Percentiles rank a stretch among this genome's conserved stretches.
Conservation (phyloP, 768 basidiomycete species). For the Hirschioporus abietinus region DNA sequence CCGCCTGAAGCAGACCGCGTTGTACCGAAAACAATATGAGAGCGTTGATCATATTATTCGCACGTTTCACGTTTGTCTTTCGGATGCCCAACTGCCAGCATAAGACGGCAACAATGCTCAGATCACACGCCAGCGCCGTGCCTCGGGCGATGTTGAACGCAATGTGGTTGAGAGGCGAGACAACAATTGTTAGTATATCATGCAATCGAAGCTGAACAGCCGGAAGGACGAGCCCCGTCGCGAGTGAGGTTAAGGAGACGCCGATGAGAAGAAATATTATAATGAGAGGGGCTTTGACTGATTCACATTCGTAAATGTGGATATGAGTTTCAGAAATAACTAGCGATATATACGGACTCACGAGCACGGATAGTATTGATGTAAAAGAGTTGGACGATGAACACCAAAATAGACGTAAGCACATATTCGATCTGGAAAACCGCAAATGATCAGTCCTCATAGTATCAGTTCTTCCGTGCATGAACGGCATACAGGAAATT, state of each 20-base stretch:
- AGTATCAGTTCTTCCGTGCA: neutral
- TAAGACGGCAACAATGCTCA: neutral
- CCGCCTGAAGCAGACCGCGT: neutral
- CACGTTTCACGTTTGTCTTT: neutral
- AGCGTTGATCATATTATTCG: slow-evolving; percentile 4
- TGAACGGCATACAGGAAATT: neutral
- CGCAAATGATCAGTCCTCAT: neutral
- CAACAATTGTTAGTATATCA: slow-evolving; percentile 2
- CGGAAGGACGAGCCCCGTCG: neutral
- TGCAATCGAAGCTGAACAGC: neutral
- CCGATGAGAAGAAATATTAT: neutral
- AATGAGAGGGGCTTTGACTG: neutral
- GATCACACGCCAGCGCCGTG: neutral
- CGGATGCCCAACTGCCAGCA: slow-evolving; percentile 2
- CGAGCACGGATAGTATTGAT: slow-evolving; percentile 3
- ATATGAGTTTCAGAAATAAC: neutral
- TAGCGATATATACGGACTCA: neutral
- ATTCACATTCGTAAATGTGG: neutral
- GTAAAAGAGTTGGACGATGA: slow-evolving; percentile 3
- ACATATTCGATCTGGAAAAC: neutral
- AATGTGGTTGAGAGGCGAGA: neutral
- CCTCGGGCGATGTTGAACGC: slow-evolving; percentile 5
- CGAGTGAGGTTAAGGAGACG: neutral
- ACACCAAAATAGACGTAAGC: neutral
- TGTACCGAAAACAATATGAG: slow-evolving; percentile 2